Base-by-base conservation (phyloP, 768 basidiomycete species). In the Kwoniella europaea region DNA sequence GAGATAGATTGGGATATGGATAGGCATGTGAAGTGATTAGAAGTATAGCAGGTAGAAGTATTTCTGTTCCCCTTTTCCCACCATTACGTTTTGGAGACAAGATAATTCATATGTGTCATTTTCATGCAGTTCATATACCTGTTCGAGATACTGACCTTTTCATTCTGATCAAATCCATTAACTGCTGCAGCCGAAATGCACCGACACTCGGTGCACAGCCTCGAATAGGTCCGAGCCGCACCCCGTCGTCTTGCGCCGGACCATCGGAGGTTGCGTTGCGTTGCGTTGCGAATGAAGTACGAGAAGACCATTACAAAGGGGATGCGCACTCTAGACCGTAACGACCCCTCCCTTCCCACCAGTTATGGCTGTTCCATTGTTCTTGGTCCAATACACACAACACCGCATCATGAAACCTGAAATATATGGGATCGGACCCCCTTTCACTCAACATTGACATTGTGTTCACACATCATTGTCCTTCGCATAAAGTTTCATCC, bases 391-490 rank as follows among this genome's bases (percentile, higher is more conserved):
- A n/a, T 1, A 50, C 42, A 41, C 61, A 13, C 61, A n/a, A 24
- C 7, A 63, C 61, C n/a, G 61, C 61, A 44, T 3, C 43, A 63
- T 44, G 20, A 44, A 44, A 63, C 61, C 35, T 35, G 35, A 35
- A 35, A 35, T 35, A 35, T 35, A 7, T 35, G 35, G 35, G 35
- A 35, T 35, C 35, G 35, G 35, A 6, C 20, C 29, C 16, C 46
- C 56, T 35, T 22, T 35, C 56, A 22, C 56, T 42, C 59, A 55
- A 55, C 54, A n/a, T 18, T 18, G 22, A 16, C 35, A 12, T 61
- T 44, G 15, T 61, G 59, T 61, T 61, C 35, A 41, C 27, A 18
- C 59, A n/a, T 61, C 24, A 24, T 56, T 41, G 12, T 61, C 59
- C 27, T 41, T 41, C 16, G 10, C 59, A 61, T 27, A n/a, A 27